Percentiles rank a stretch among this genome's conserved stretches.
Conservation (phyloP, 1,284 basidiomycete genomes). For the Takashimella koratensis region DNA sequence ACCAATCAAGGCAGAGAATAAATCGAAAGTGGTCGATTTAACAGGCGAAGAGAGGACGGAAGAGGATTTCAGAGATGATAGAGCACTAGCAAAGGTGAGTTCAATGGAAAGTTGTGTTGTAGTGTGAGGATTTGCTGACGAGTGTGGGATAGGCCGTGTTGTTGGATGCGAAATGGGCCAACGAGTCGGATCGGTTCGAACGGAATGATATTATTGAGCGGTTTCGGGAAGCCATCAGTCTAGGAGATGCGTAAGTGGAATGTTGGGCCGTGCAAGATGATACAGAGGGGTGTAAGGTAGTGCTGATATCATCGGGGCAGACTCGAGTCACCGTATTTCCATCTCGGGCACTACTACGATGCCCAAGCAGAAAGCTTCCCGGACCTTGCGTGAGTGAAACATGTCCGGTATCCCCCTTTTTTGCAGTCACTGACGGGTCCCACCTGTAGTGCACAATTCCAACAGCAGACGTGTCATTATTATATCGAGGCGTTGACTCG, state of each 20-base stretch:
- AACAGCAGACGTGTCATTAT: constrained; percentile 53
- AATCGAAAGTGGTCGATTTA: constrained; percentile 56
- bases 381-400: constrained; percentile 18
- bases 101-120: too few relatives aligned
- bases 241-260: constrained; percentile 59
- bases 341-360: constrained; percentile 84
- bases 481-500: constrained; percentile 71
- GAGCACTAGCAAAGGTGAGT: constrained; percentile 63
- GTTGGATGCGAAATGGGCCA: constrained; percentile 89
- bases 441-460: constrained; percentile 1
- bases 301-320: constrained; percentile 53
- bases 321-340: constrained; percentile 80
- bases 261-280: too few relatives aligned
- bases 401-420: background rate
- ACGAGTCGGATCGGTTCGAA: constrained; percentile 81
- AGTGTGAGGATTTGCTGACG: too few relatives aligned
- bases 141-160: constrained; percentile 84
- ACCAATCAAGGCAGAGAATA: constrained; percentile 28
- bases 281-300: too few relatives aligned
- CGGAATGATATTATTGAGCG: constrained; percentile 60
- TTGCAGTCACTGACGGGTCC: background rate
- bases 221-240: constrained; percentile 58
- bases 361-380: constrained; percentile 28
- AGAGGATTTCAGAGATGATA: constrained; percentile 41
- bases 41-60: constrained; percentile 51